phyloP scores from a whole-genome alignment of 495 filamentous ascomycete genomes.

The Terfezia claveryi region DNA sequence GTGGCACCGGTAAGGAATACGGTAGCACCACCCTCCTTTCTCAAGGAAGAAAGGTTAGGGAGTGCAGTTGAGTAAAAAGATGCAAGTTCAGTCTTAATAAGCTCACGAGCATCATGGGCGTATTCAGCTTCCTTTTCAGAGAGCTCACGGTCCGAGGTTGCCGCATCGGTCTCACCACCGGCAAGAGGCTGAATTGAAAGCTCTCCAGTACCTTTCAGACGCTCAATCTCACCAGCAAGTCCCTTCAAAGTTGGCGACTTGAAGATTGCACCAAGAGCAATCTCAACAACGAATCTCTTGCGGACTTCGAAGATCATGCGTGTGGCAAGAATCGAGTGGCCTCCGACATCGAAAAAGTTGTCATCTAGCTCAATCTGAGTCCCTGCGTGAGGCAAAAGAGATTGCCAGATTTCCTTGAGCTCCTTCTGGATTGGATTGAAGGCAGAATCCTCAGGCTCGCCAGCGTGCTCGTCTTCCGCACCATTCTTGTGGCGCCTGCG shows the following conservation, averaged over 20 bases:
- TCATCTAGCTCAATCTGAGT: slow-evolving; percentile 42
- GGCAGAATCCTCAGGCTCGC: slow-evolving; percentile 23
- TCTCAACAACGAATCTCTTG: slow-evolving; percentile 39
- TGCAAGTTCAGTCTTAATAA: slow-evolving; percentile 30
- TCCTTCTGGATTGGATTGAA: slow-evolving; percentile 7
- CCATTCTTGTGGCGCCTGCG: slow-evolving; percentile 1
- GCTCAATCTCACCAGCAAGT: slow-evolving; percentile 57
- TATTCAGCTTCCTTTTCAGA: slow-evolving; percentile 29
- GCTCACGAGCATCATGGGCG: slow-evolving; percentile 39
- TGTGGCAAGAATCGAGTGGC: slow-evolving; percentile 71
- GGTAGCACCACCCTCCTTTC: slow-evolving; percentile 26
- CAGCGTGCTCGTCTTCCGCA: slow-evolving; percentile 36
- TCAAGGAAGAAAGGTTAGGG: slow-evolving; percentile 23
- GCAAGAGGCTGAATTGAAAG: slow-evolving; percentile 15
- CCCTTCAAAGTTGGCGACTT: slow-evolving; percentile 47
- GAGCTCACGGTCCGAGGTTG: slow-evolving; percentile 17
- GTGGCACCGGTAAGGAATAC: slow-evolving; percentile 80
- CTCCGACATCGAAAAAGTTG: slow-evolving; percentile 72
- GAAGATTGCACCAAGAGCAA: slow-evolving; percentile 60
- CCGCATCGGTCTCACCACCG: slow-evolving; percentile 17
- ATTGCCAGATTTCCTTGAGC: slow-evolving; percentile 27
- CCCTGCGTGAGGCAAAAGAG: slow-evolving; percentile 27
- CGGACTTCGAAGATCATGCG: slow-evolving; percentile 49
- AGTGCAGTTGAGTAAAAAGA: slow-evolving; percentile 18
- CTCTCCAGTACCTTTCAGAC: slow-evolving; percentile 24